Evolutionary conservation across 345 rosid species (phyloP).

Genomic region (sweet orange (Citrus sinensis)): DVS_A1.0 CM039163.1:9016001-9016500

Average conservation of each 20-base stretch:
- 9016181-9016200: not conserved
- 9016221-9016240: not conserved
- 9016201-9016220: not conserved
- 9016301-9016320: no score
- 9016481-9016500: slow-evolving; percentile 94
- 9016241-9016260: no score
- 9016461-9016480: slow-evolving; percentile 84
- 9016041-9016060: not conserved
- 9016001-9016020: not conserved
- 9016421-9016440: not conserved
- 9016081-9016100: not conserved
- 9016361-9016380: not conserved
- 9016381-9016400: not conserved
- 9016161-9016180: not conserved
- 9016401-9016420: not conserved
- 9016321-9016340: not conserved
- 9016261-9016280: not conserved
- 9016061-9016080: not conserved
- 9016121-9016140: not conserved
- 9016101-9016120: not conserved
- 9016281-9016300: not conserved
- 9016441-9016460: slow-evolving; percentile 25
- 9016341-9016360: not conserved
- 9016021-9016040: not conserved
- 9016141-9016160: not conserved